These are phyloP conservation scores for Dunaliella primolecta DNA, from an alignment of 139 green algal genomes.

Conservation along the genomic window DNA sequence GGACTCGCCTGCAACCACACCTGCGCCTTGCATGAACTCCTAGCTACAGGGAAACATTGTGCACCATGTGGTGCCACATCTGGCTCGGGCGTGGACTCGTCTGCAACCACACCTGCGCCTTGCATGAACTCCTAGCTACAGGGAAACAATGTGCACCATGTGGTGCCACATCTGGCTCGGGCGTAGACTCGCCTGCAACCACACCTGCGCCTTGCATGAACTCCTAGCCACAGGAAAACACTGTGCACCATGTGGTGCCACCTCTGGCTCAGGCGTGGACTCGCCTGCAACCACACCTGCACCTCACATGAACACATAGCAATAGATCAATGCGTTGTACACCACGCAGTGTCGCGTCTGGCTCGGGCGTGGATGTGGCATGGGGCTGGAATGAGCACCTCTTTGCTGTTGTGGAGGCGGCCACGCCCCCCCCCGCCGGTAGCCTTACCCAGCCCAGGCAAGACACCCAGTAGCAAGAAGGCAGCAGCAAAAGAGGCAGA, in stretches of 20 bases:
- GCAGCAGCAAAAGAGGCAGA: constrained; percentile 13
- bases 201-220: too few species aligned
- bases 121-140: too few species aligned
- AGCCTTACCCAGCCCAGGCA: not conserved
- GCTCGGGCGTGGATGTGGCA: constrained; percentile 20
- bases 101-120: too few species aligned
- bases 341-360: constrained; percentile 7
- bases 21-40: not conserved
- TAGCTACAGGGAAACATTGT: not conserved
- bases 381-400: constrained; percentile 17
- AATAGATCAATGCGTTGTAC: not conserved
- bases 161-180: too few species aligned
- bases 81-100: constrained; percentile 16
- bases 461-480: constrained; percentile 1
- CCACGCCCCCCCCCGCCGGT: not conserved
- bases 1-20: too few species aligned
- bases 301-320: not conserved
- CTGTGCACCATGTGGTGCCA: too few species aligned
- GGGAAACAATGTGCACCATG: too few species aligned
- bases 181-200: too few species aligned
- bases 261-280: too few species aligned
- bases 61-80: not conserved
- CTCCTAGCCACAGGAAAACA: too few species aligned
- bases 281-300: too few species aligned
- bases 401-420: constrained; percentile 25